Evolutionary conservation across 2,329 filamentous ascomycete genomes (phyloP).

Genomic region (Cladosporium oxysporum): DNA sequence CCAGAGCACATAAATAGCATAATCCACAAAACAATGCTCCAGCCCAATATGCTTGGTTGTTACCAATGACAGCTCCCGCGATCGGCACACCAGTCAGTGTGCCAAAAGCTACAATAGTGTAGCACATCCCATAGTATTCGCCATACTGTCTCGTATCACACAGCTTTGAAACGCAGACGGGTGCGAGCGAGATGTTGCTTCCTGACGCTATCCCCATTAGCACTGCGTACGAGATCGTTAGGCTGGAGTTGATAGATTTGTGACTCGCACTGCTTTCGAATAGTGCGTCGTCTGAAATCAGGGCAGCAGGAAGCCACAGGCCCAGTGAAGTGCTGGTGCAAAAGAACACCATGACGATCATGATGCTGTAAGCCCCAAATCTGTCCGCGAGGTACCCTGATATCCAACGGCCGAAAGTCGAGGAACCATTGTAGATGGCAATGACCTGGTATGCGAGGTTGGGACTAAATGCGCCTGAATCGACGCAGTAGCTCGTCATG

Average conservation of each 20-base stretch:
- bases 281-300: constrained; percentile 30
- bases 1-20: constrained; percentile 27
- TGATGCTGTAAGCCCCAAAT: constrained; percentile 78
- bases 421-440: constrained; percentile 75
- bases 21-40: constrained; percentile 32
- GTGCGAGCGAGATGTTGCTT: constrained; percentile 42
- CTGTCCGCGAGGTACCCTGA: constrained; percentile 75
- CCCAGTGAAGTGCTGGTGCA: constrained; percentile 66
- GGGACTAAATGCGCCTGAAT: constrained; percentile 56
- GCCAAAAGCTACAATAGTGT: constrained; percentile 30
- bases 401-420: constrained; percentile 72
- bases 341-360: constrained; percentile 65
- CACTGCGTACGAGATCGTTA: constrained; percentile 35
- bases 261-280: not conserved
- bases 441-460: constrained; percentile 72
- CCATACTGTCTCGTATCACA: constrained; percentile 47
- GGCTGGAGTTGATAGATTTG: constrained; percentile 25
- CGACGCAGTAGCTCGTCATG: constrained; percentile 72
- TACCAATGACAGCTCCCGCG: constrained; percentile 25
- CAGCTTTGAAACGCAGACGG: constrained; percentile 49
- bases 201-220: constrained; percentile 42
- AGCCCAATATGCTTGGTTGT: constrained; percentile 34
- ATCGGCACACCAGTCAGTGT: constrained; percentile 38
- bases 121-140: constrained; percentile 30
- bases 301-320: constrained; percentile 66